Conservation (phyloP, 768 basidiomycete species). For the Holtermanniella nyarrowii region DNA sequence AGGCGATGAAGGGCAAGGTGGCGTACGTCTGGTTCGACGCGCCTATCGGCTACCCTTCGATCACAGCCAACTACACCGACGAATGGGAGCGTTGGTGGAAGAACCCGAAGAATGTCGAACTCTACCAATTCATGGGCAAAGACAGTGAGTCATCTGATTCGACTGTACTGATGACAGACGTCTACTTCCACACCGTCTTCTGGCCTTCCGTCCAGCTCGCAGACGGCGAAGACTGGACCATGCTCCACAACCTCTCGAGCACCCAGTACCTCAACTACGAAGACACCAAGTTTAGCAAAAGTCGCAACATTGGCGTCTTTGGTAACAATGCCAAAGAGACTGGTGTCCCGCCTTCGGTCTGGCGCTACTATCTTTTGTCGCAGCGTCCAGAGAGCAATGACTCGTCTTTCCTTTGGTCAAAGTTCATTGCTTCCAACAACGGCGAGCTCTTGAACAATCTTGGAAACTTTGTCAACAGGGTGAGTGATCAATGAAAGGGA, state of each 20-base stretch:
- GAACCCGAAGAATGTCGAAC: constrained; percentile 71
- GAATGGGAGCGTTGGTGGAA: constrained; percentile 98
- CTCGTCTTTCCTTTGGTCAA: constrained; percentile 92
- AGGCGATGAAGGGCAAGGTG: constrained; percentile 87
- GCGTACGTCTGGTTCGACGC: constrained; percentile 99
- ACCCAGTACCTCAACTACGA: constrained; percentile 98
- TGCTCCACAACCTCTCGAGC: constrained; percentile 81
- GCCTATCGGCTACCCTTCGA: constrained; percentile 91
- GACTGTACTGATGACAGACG: constrained; percentile 37
- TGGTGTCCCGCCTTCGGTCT: constrained; percentile 84
- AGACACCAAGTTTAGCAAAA: constrained; percentile 97
- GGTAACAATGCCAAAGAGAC: constrained; percentile 90
- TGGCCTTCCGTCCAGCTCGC: constrained; percentile 84
- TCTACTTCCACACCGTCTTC: constrained; percentile 95
- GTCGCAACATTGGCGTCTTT: constrained; percentile 90
- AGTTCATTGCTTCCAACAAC: constrained; percentile 88
- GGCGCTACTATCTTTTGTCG: constrained; percentile 91
- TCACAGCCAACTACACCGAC: constrained; percentile 86
- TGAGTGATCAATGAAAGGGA: constrained; percentile 9
- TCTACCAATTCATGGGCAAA: constrained; percentile 99
- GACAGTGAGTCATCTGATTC: constrained; percentile 48
- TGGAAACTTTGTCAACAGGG: constrained; percentile 94
- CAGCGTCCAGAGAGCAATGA: constrained; percentile 88
- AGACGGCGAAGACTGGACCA: constrained; percentile 87
- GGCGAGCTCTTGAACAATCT: constrained; percentile 90